Evolutionary conservation across 495 filamentous ascomycete species (phyloP).

Genomic region (Penicillium bialowiezense): DNA sequence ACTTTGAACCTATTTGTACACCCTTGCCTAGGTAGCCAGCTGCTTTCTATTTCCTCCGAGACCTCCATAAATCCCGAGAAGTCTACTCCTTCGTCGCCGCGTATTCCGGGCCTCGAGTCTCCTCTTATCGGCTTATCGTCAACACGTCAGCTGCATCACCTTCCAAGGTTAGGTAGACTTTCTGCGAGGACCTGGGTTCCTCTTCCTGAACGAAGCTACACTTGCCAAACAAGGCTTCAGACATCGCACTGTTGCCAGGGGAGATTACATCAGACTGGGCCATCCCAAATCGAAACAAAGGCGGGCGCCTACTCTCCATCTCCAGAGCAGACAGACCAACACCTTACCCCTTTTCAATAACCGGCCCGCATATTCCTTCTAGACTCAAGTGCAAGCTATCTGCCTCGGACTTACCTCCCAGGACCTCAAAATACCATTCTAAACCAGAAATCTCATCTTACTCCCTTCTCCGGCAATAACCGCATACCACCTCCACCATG

Average conservation of each 20-base stretch:
- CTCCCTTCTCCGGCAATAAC: conserved; percentile 1
- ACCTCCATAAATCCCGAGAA: neutral
- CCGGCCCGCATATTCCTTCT: neutral
- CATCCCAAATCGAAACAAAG: conserved; percentile 3
- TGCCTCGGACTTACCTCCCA: conserved; percentile 7
- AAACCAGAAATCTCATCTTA: conserved; percentile 1
- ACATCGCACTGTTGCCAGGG: neutral
- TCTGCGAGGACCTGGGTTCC: neutral
- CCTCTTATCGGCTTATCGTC: conserved; percentile 12
- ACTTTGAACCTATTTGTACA: neutral
- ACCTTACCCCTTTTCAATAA: conserved; percentile 5
- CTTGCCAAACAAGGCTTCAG: conserved; percentile 1
- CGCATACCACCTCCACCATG: conserved; percentile 56
- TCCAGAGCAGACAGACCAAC: conserved; percentile 3
- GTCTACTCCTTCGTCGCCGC: too few species aligned
- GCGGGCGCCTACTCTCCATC: conserved; percentile 7
- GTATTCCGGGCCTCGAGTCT: too few species aligned
- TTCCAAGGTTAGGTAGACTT: too few species aligned
- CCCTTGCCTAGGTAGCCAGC: neutral
- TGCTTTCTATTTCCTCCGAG: neutral
- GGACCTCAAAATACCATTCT: neutral
- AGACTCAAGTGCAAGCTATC: neutral
- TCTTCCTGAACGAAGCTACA: neutral
- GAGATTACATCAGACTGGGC: neutral
- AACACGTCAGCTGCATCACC: conserved; percentile 3